These are phyloP conservation scores for Monoraphidium neglectum DNA, from an alignment of 139 green algal genomes.

Conservation along the genomic window DNA sequence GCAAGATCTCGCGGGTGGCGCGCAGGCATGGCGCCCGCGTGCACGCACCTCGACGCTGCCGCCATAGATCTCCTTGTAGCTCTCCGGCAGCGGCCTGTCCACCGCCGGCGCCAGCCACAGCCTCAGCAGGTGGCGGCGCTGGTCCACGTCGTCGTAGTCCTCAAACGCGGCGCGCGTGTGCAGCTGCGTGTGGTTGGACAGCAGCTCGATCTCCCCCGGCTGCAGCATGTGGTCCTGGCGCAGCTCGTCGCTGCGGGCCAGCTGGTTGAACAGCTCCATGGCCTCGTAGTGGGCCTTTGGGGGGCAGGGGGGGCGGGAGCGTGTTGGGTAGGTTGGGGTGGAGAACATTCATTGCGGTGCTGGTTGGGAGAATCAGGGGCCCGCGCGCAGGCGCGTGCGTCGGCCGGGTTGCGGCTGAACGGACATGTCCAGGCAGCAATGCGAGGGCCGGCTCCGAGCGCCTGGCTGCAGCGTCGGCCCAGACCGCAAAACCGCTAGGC, in stretches of 20 bases:
- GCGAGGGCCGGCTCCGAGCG: no score
- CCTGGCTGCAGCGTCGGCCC: no score
- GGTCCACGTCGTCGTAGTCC: constrained; percentile 39
- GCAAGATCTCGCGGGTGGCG: no score
- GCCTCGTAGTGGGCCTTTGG: constrained; percentile 22
- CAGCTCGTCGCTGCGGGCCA: constrained; percentile 49
- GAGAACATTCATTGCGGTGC: no score
- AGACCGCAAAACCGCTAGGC: no score
- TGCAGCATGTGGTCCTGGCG: constrained; percentile 54
- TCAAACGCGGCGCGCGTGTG: constrained; percentile 56
- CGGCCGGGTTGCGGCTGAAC: no score
- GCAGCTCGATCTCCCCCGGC: constrained; percentile 69
- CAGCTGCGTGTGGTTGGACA: constrained; percentile 63
- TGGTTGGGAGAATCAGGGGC: no score
- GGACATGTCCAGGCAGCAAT: no score
- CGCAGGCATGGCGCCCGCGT: no score
- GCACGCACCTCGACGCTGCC: constrained; percentile 19
- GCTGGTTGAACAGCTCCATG: constrained; percentile 44
- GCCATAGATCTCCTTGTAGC: constrained; percentile 50
- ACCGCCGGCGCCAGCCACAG: constrained; percentile 63
- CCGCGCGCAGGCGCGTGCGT: no score
- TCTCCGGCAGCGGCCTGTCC: constrained; percentile 52
- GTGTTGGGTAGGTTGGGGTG: no score
- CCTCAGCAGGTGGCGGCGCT: constrained; percentile 69
- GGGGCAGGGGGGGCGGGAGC: no score